Evolutionary conservation across 2,329 filamentous ascomycete genomes (phyloP), one percentile per base, ranked within the genome.

Genomic region (Ascochyta rabiei): DNA sequence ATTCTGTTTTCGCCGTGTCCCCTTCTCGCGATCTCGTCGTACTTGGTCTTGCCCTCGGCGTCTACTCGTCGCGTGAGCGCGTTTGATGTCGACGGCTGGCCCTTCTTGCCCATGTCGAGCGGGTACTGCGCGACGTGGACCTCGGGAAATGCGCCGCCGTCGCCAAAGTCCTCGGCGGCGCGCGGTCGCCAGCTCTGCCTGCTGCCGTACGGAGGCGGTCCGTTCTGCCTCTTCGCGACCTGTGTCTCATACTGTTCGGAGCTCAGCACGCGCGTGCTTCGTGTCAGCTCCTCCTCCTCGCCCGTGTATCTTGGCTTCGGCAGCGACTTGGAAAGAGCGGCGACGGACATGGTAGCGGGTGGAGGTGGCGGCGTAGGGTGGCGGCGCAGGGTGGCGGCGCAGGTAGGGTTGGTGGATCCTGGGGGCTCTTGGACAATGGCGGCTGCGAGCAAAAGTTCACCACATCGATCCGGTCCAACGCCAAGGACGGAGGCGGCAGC

Each of bases 71-170:
- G 83, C n/a, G 92, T 89, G 42, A 99, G 83, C 50, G 95, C 93
- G 77, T 96, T 98, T 63, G 88, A 95, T 31, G 83, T 82, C 42
- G 63, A 67, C 13, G 69, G 59, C 24, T 67, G 63, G 54, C 79
- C 80, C 76, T 96, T 96, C 68, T 88, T 86, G 54, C 93, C 93
- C 91, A 98, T 97, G 56, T 96, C 91, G 45, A 96, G 84, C 10
- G 95, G 95, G 72, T 98, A 99, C 72, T 99, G 95, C 38, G 93
- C 95, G 47, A 98, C 87, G 13, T 90, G 88, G 24, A 97, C 88
- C 77, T 98, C 93, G 33, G 95, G 95, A 72, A 97, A 99, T 47
- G 93, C 92, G 67, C 95, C 95, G 61, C 95, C 95, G 81, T 98
- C 93, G 67, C 91, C 93, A 78, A 93, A 99, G 76, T 99, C 95